These are phyloP conservation scores for Herpotrichia juniperi DNA, from an alignment of 2,329 filamentous ascomycete species.

Conservation along the genomic window DNA sequence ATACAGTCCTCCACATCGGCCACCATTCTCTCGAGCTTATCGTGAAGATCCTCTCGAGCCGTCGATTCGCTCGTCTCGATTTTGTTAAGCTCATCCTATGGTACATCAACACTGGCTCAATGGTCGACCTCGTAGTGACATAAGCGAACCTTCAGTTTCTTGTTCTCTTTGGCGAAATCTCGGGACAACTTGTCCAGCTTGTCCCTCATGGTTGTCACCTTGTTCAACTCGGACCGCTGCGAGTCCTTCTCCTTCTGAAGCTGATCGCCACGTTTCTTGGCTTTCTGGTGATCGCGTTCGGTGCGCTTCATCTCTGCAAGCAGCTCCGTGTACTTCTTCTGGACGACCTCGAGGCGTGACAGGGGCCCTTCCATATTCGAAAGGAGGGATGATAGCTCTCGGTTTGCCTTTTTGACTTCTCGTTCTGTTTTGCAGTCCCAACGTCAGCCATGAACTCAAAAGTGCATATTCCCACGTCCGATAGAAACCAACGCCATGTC, in stretches of 20 bases:
- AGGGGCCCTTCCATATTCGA: constrained; percentile 88
- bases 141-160: constrained; percentile 84
- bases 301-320: constrained; percentile 94
- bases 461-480: neutral
- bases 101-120: constrained; percentile 17
- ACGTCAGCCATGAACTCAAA: constrained; percentile 3
- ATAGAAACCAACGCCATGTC: neutral
- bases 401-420: constrained; percentile 91
- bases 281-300: constrained; percentile 92
- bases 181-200: constrained; percentile 96
- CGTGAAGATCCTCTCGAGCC: constrained; percentile 82
- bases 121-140: neutral
- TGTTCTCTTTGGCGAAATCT: constrained; percentile 95
- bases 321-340: constrained; percentile 89
- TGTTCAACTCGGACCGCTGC: constrained; percentile 84
- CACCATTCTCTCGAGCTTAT: constrained; percentile 79
- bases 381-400: constrained; percentile 85
- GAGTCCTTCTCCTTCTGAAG: constrained; percentile 97
- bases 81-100: constrained; percentile 88
- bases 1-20: constrained; percentile 88
- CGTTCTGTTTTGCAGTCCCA: constrained; percentile 65
- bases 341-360: constrained; percentile 87
- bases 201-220: constrained; percentile 89
- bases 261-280: constrained; percentile 92
- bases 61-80: constrained; percentile 84